Evolutionary conservation across 73 alveolate genomes (phyloP), one percentile per base, ranked within the genome.

Genomic region (Paramecium pentaurelia): DNA sequence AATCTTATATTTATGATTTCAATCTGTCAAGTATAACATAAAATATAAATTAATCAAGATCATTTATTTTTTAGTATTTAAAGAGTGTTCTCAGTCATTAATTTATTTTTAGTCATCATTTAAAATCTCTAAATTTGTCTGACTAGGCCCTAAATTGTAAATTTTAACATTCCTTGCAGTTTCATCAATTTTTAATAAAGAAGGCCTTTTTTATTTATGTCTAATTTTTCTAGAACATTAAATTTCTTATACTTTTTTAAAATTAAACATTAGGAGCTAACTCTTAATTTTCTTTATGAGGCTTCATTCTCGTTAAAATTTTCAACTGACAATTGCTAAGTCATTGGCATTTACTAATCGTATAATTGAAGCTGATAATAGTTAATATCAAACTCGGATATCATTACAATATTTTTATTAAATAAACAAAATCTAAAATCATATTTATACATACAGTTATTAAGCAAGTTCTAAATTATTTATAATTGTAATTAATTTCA

Each of bases 221-320:
- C 30, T 80, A 2, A 80, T 80, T 47, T 80, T 80, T 49, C 91
- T 80, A 80, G 32, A 80, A 22, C 18, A 11, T 25, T 68, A 28
- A 3, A 80, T 80, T 9, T 42, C n/a, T 9, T 4, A 20, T 80
- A 80, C 91, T 80, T 80, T 80, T 80, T 80, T 45, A 80, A 25
- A 45, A 20, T 60, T 10, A 42, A 47, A 80, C 91, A 80, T 45
- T 32, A 25, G 20, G 91, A 80, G 58, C 91, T 80, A 7, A 80
- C 25, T 3, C 75, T 34, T 18, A 80, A 16, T 7, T 80, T 80
- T 80, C 45, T n/a, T 11, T 68, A 20, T 38, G 58, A 42, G 30
- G 1, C 37, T 4, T 75, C 88, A 36, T 38, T 38, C n/a, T 30
- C 64, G 11, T 75, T 36, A 8, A 30, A 42, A 38, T 42, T 75